These are phyloP conservation scores for Fomitiporia mediterranea DNA, from an alignment of 1,284 basidiomycete species.

Conservation along the genomic window DNA sequence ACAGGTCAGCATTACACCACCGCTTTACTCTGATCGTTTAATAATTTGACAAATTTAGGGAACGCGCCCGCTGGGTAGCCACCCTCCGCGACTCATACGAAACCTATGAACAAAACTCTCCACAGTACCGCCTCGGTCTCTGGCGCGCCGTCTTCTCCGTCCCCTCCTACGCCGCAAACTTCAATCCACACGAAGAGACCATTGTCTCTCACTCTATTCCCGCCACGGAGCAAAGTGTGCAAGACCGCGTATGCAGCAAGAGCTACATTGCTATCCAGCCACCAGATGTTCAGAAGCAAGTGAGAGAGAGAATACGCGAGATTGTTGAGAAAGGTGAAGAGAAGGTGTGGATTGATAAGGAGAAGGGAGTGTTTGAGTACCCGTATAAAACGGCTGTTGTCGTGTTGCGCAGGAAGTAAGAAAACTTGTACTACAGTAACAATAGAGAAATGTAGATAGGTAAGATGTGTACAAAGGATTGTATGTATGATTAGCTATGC, in stretches of 20 bases:
- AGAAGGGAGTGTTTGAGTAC: constrained; percentile 45
- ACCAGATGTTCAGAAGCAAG: constrained; percentile 46
- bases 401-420: constrained; percentile 36
- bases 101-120: constrained; percentile 44
- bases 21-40: constrained; percentile 47
- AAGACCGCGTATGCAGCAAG: constrained; percentile 49
- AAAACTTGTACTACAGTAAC: no score
- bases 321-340: constrained; percentile 45
- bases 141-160: constrained; percentile 65
- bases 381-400: constrained; percentile 49
- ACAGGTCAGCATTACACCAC: constrained; percentile 58
- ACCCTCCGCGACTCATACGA: constrained; percentile 3
- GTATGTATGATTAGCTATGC: no score
- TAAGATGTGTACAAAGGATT: no score
- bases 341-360: constrained; percentile 43
- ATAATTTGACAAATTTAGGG: background rate
- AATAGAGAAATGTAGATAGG: no score
- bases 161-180: constrained; percentile 44
- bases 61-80: constrained; percentile 5
- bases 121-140: constrained; percentile 65
- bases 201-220: constrained; percentile 47
- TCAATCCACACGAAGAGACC: constrained; percentile 51
- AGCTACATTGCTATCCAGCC: constrained; percentile 65
- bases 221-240: constrained; percentile 73
- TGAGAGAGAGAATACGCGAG: constrained; percentile 42